Base-by-base conservation (phyloP, 2,329 filamentous ascomycete genomes). In the Penicillium sp. region DNA sequence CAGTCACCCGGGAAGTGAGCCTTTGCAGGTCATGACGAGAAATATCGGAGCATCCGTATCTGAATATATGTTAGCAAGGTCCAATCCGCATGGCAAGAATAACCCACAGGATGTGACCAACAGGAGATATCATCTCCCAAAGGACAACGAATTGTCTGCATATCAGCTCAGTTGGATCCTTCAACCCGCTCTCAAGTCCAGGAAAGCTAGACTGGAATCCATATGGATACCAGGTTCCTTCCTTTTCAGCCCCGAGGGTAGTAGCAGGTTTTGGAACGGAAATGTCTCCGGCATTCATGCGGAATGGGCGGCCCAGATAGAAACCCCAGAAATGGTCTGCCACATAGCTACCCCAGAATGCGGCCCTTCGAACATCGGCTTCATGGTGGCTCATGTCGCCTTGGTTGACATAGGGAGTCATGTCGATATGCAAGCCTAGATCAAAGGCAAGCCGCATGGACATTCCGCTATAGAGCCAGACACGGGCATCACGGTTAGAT, bases 381-480 rank as follows among this genome's bases (percentile, higher is more conserved):
- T 74, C 71, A 4, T 60, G 57, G 0, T 58, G 47, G 22, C 63
- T 70, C 36, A 74, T 67, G 13, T 67, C 60, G 2, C 69, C 70
- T 38, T 63, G 63, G 10, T 63, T 58, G 3, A 74, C 63, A 44
- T 74, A 74, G 0, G 61, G 48, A 1, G 61, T 63, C 57, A 69
- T 69, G 44, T 72, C 68, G 14, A 72, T 40, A 42, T 74, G 71
- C 13, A 74, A 47, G 2, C 69, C 72, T 31, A 75, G 64, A 43
- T 74, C 70, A 34, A 73, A 71, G n/a, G 69, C 65, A 31, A 74
- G 62, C 35, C 71, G 61, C 44, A 47, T 47, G n/a, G 44, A 47
- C 44, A 47, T 47, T 16, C 72, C 71, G 35, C 71, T 72, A 44
- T 73, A 75, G 2, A 76, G 54, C 73, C 73, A 75, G 14, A 71